phyloP scores from a whole-genome alignment of 805 yeast genomes.

The Wickerhamia fluorescens region DNA sequence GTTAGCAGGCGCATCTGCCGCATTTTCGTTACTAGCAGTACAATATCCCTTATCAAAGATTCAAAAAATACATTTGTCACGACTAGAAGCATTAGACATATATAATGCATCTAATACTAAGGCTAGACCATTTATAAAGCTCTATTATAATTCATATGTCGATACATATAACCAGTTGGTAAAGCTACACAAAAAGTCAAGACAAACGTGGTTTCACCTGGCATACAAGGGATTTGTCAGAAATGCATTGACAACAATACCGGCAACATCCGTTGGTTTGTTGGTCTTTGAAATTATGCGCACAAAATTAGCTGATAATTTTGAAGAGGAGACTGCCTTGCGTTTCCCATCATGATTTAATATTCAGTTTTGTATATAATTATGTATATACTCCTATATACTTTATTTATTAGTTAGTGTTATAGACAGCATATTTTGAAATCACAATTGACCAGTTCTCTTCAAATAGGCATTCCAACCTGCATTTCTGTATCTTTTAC shows the following conservation, averaged over 20 bases:
- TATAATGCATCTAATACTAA: constrained; percentile 31
- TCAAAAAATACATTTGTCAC: constrained; percentile 70
- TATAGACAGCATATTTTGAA: no score
- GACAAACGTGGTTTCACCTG: constrained; percentile 54
- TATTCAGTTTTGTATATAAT: constrained; percentile 2
- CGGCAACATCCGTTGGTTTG: constrained; percentile 84
- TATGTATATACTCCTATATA: constrained; percentile 1
- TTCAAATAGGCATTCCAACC: constrained; percentile 89
- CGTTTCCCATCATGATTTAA: no score
- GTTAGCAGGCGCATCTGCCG: constrained; percentile 84
- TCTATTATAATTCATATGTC: constrained; percentile 68
- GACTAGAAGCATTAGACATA: constrained; percentile 75
- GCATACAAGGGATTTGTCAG: constrained; percentile 72
- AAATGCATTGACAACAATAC: constrained; percentile 69
- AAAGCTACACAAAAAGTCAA: constrained; percentile 47
- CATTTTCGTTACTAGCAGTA: constrained; percentile 63
- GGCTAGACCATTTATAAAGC: constrained; percentile 31
- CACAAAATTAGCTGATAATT: constrained; percentile 27
- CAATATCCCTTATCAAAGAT: constrained; percentile 79
- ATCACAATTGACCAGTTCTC: no score
- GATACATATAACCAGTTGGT: constrained; percentile 64
- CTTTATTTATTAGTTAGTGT: not conserved
- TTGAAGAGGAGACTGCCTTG: constrained; percentile 25
- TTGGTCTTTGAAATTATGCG: constrained; percentile 80
- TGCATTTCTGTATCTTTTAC: constrained; percentile 81